Percentiles rank a stretch among this genome's conserved stretches.
Evolutionary conservation across 2,329 filamentous ascomycete genomes (phyloP).

Genomic region (Pyrenochaeta sp.): DNA sequence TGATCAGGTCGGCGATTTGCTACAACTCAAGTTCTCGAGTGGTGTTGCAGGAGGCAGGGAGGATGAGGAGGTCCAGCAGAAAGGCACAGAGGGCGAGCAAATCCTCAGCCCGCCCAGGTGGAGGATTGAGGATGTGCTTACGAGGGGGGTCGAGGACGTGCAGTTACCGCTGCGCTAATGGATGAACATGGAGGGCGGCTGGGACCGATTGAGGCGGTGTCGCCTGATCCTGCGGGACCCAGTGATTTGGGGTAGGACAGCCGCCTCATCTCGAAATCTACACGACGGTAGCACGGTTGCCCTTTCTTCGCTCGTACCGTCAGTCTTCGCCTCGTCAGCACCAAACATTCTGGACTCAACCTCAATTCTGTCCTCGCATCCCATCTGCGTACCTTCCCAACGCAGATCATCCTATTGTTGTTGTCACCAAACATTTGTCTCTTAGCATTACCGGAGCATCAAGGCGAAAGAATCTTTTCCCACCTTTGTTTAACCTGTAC

Average conservation of each 20-base stretch:
- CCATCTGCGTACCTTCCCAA: too few relatives aligned
- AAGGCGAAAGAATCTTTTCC: neutral
- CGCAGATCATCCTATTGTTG: neutral
- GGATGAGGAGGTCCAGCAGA: constrained; percentile 78
- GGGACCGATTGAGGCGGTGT: neutral
- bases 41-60: constrained; percentile 89
- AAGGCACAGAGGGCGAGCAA: constrained; percentile 58
- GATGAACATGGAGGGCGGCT: neutral
- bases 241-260: neutral
- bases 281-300: neutral
- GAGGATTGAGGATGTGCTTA: constrained; percentile 78
- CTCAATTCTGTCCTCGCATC: neutral
- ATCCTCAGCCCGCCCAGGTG: constrained; percentile 76
- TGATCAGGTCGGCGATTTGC: constrained; percentile 88
- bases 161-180: constrained; percentile 73
- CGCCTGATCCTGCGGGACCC: neutral
- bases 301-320: neutral
- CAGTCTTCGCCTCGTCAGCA: neutral
- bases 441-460: constrained; percentile 17
- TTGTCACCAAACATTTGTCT: neutral
- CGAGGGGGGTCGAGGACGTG: constrained; percentile 76
- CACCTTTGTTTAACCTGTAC: constrained; percentile 10
- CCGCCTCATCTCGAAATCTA: neutral
- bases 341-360: too few relatives aligned
- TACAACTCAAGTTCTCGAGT: constrained; percentile 97